Base-by-base conservation (phyloP, 2,329 filamentous ascomycete genomes). In the Clonostachys sp. region DNA sequence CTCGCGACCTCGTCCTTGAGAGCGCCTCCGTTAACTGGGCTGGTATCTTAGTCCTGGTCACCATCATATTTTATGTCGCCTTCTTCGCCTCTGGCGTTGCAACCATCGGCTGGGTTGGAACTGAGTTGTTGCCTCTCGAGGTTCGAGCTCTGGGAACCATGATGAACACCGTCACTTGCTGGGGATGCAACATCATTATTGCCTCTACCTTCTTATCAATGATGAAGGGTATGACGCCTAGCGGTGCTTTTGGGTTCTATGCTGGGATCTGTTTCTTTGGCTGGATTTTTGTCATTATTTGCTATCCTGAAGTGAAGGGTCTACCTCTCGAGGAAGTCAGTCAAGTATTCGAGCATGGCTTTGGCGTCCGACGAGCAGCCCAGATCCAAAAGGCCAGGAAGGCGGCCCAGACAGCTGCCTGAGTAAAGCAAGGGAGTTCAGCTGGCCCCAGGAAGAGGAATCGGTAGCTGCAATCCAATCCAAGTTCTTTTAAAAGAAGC, bases 311-410 rank as follows among this genome's bases (percentile, higher is more conserved):
- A 51, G 74, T 77, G 3, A 76, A 77, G 52, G 75, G 76, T 12
- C 72, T 80, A 67, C 71, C 75, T 16, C 61, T 80, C 4, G 78
- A 81, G 54, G 73, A 75, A 42, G 69, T 79, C n/a, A 62, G 72
- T 34, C 70, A 74, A 44, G 65, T 78, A 6, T 80, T 79, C 53
- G 56, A 66, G 41, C 63, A 74, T 42, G 71, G 71, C 0, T 77
- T 75, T 49, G 73, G 72, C 13, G 66, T 75, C 14, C 8, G 57
- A 61, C 45, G 17, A 18, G 36, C 36, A 39, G 36, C 36, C 14
- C 36, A 18, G 36, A 39, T 39, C 14, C 36, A 39, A 18, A 39
- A 39, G 36, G 36, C 24, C 8, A 30, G 24, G 9, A 30, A 30
- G 24, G 8, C 9, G 24, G 9, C 24, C 8, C 8, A 9, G 24